A percentile compares a stretch with the other conserved stretches of the same genome.
These are phyloP conservation scores for Penicillium roqueforti DNA, from an alignment of 495 filamentous ascomycete species.

Conservation along the genomic window DNA sequence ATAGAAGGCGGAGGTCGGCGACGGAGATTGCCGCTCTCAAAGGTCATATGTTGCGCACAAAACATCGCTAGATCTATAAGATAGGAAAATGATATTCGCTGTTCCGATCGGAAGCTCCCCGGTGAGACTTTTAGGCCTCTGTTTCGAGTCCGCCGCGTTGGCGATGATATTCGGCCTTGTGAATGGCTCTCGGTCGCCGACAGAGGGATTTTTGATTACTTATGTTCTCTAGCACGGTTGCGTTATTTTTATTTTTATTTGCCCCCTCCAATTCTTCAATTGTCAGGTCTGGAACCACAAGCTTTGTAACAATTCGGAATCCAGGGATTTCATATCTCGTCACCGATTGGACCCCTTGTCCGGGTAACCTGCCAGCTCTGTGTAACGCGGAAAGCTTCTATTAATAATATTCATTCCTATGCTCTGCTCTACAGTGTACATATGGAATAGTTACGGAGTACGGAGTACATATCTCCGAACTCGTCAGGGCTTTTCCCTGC, in stretches of 20 bases:
- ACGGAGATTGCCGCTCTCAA: constrained; percentile 21
- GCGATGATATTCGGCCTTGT: constrained; percentile 12
- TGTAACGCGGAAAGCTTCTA: constrained; percentile 5
- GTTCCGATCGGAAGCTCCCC: constrained; percentile 6
- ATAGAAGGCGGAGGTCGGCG: constrained; percentile 9
- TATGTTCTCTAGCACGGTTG: constrained; percentile 7
- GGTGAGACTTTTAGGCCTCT: constrained; percentile 2
- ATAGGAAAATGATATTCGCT: constrained; percentile 1
- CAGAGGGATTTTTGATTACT: background rate
- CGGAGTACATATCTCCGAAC: background rate
- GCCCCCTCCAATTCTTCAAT: background rate
- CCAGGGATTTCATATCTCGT: constrained; percentile 1
- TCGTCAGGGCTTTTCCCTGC: background rate
- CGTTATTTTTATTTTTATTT: constrained; percentile 11
- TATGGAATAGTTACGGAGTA: background rate
- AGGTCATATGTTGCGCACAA: background rate
- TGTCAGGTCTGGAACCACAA: constrained; percentile 1
- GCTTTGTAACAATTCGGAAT: constrained; percentile 6
- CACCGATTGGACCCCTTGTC: constrained; percentile 7
- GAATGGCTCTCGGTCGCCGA: constrained; percentile 27
- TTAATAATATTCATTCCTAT: constrained; percentile 4
- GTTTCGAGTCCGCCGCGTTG: constrained; percentile 21
- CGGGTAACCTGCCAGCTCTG: background rate
- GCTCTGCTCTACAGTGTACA: constrained; percentile 5
- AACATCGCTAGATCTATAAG: background rate